A percentile compares a stretch with the other conserved stretches of the same genome.
These are phyloP conservation scores for Dictyostelium capitatum DNA, from an alignment of 78 protist genomes.

Conservation along the genomic window DNA sequence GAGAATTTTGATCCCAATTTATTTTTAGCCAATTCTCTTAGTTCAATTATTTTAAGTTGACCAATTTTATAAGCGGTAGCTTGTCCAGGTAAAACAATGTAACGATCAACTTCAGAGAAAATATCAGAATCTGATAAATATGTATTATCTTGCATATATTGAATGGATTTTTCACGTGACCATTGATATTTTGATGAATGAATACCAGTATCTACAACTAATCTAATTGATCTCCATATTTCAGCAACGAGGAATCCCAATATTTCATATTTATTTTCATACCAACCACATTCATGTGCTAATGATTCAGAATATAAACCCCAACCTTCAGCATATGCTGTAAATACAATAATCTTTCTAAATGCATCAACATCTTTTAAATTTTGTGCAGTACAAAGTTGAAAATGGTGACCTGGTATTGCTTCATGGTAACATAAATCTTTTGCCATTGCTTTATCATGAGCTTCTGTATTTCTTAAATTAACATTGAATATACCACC, in stretches of 20 bases:
- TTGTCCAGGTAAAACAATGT: constrained; percentile 79
- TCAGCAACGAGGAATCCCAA: constrained; percentile 49
- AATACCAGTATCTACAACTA: constrained; percentile 65
- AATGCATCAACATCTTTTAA: constrained; percentile 24
- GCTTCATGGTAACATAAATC: constrained; percentile 60
- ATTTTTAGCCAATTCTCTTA: constrained; percentile 26
- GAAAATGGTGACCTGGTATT: constrained; percentile 58
- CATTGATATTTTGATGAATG: constrained; percentile 49
- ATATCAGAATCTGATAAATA: background rate
- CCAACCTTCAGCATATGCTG: constrained; percentile 77
- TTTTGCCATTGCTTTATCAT: background rate
- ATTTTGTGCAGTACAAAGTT: constrained; percentile 26
- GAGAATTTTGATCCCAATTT: constrained; percentile 5
- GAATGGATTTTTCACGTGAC: constrained; percentile 63
- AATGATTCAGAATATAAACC: constrained; percentile 47
- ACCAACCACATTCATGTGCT: constrained; percentile 60
- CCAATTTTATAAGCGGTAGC: constrained; percentile 72
- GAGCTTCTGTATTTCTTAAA: constrained; percentile 36
- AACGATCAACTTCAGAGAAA: constrained; percentile 69
- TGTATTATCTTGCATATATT: constrained; percentile 38
- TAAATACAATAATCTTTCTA: constrained; percentile 26
- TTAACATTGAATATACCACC: constrained; percentile 28
- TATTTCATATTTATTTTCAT: constrained; percentile 37
- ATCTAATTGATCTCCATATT: constrained; percentile 44
- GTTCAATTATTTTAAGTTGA: constrained; percentile 54